A percentile compares a stretch with the other conserved stretches of the same genome.
These are phyloP conservation scores for Beta vulgaris DNA, from an alignment of 148 eudicot genomes.

Conservation along the genomic window DNA sequence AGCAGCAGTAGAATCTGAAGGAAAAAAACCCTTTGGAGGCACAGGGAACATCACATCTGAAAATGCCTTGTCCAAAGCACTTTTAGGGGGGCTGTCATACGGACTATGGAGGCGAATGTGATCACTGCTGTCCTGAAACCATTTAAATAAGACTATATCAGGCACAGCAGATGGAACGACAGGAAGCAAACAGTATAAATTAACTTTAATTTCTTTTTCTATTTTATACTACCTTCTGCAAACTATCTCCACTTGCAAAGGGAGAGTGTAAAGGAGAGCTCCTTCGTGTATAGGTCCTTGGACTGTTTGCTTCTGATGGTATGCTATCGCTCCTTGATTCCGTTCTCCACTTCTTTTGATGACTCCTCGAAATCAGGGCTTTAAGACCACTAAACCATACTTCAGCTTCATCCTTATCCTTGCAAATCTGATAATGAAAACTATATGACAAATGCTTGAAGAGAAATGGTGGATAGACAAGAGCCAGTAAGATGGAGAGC, in stretches of 20 bases:
- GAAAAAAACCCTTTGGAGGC: slow-evolving; percentile 75
- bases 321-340: slow-evolving; percentile 95
- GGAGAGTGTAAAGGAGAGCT: slow-evolving; percentile 94
- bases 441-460: background rate
- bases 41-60: slow-evolving; percentile 67
- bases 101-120: slow-evolving; percentile 82
- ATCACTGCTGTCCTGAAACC: slow-evolving; percentile 67
- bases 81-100: slow-evolving; percentile 82
- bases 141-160: slow-evolving; percentile 20
- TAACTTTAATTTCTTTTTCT: background rate
- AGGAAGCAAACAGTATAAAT: background rate
- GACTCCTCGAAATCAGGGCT: slow-evolving; percentile 79
- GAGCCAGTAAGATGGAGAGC: background rate
- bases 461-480: slow-evolving; percentile 8
- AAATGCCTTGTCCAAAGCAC: slow-evolving; percentile 68
- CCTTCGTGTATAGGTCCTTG: slow-evolving; percentile 79
- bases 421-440: slow-evolving; percentile 62
- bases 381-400: slow-evolving; percentile 98
- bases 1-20: slow-evolving; percentile 61
- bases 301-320: slow-evolving; percentile 93
- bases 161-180: background rate
- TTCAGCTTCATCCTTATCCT: slow-evolving; percentile 99
- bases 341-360: slow-evolving; percentile 86
- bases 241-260: slow-evolving; percentile 67
- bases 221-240: slow-evolving; percentile 57